Evolutionary conservation across 1,139 yeast genomes (phyloP), one percentile per base, ranked within the genome.

Genomic region (Yamadazyma mexicana): DNA sequence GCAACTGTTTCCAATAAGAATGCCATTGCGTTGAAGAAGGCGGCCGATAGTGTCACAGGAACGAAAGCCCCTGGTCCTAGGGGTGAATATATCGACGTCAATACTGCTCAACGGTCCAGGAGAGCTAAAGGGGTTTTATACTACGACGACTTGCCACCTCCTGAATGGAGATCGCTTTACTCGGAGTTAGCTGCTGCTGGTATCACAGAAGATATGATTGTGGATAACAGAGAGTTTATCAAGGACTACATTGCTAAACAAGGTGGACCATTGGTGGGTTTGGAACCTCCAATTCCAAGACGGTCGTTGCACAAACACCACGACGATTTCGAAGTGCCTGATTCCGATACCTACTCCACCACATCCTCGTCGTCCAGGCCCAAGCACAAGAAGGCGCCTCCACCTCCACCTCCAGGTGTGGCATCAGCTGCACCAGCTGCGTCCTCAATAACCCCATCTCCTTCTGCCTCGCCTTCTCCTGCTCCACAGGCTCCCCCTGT

Each of bases 131-230:
- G 85, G 23, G 73, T 79, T 4, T 66, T 82, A 17, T 86, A 83
- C 58, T 86, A 87, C 55, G 95, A 87, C 55, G 87, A 73, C 47
- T 77, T 75, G 36, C 95, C 95, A 1, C 95, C 95, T 6, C 83
- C 86, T 4, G 95, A 87, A 59, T 87, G 95, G 96, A 64, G 91
- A 34, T 71, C 85, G 2, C 71, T 88, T 40, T 86, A 87, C 49
- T 67, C 77, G 5, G 92, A 85, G 55, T 69, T 88, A 41, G 94
- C 83, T 28, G 71, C 77, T 16, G 85, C 86, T 39, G 96, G 96
- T 0, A 87, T 88, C 42, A 64, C 89, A 0, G 95, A 87, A 54
- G 95, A 87, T 51, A 85, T 86, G 91, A 87, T 88, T 60, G 94
- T 92, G 1, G 94, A 86, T 44, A 86, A 87, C 55, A 72, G 89